These are phyloP conservation scores for Fusarium hostae DNA, from an alignment of 2,329 filamentous ascomycete species.

Conservation along the genomic window DNA sequence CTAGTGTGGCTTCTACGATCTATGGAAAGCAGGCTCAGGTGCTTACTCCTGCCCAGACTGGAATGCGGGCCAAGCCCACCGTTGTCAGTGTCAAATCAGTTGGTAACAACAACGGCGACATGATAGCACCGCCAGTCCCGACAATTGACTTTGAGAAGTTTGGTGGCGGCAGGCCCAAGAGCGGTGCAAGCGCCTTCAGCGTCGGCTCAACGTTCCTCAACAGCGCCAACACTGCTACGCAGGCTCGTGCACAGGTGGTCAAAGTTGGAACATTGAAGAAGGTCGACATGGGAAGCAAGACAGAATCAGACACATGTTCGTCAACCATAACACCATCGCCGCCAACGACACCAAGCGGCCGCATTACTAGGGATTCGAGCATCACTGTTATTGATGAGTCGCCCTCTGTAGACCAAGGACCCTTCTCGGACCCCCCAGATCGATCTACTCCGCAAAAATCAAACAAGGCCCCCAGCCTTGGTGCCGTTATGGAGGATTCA, in stretches of 20 bases:
- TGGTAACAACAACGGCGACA: slow-evolving; percentile 63
- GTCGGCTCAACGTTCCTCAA: slow-evolving; percentile 76
- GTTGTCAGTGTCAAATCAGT: slow-evolving; percentile 91
- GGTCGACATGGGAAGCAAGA: slow-evolving; percentile 52
- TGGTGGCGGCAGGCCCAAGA: slow-evolving; percentile 60
- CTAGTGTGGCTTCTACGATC: slow-evolving; percentile 89
- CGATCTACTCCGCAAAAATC: slow-evolving; percentile 44
- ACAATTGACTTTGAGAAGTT: slow-evolving; percentile 74
- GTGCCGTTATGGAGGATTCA: slow-evolving; percentile 66
- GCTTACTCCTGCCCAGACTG: slow-evolving; percentile 83
- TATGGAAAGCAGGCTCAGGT: slow-evolving; percentile 92
- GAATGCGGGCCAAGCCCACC: slow-evolving; percentile 87
- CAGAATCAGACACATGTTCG: slow-evolving; percentile 49
- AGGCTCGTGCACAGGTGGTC: slow-evolving; percentile 68
- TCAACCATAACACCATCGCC: slow-evolving; percentile 31
- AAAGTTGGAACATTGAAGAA: slow-evolving; percentile 66
- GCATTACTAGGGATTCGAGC: slow-evolving; percentile 53
- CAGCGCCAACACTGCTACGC: slow-evolving; percentile 69
- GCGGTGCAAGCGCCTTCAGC: slow-evolving; percentile 69
- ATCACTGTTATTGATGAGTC: slow-evolving; percentile 63
- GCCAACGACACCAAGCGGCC: slow-evolving; percentile 38
- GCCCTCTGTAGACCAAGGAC: slow-evolving; percentile 63
- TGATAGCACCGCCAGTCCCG: slow-evolving; percentile 76
- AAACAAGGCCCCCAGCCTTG: slow-evolving; percentile 59
- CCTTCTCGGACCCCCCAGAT: slow-evolving; percentile 67